Conservation (phyloP, 2,329 filamentous ascomycete genomes). For the Botryotinia convoluta region DNA sequence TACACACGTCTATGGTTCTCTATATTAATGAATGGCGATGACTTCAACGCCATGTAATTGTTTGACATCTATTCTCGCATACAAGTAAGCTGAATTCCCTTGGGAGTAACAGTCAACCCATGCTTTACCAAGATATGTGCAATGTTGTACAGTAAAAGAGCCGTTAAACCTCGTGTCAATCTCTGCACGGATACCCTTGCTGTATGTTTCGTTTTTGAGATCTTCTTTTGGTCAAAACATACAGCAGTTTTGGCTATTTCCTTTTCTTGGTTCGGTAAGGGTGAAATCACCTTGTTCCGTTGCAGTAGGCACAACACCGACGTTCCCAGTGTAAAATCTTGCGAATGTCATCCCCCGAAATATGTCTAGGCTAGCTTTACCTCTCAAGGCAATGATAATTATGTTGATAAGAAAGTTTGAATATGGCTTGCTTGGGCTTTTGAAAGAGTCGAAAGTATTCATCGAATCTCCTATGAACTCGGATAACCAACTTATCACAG, state of each 20-base stretch:
- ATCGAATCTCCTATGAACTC: neutral
- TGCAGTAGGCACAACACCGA: neutral
- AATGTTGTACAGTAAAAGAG: neutral
- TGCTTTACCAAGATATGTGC: neutral
- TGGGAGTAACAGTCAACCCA: neutral
- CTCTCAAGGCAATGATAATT: neutral
- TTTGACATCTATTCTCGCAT: no score
- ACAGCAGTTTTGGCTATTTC: no score
- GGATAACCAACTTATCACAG: accelerated
- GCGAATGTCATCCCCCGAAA: neutral
- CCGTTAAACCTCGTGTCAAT: accelerated
- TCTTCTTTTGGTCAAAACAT: neutral
- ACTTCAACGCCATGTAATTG: no score
- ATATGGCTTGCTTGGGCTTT: neutral
- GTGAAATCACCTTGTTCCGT: neutral
- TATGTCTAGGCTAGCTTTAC: neutral
- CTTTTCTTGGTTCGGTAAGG: neutral
- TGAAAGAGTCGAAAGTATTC: neutral
- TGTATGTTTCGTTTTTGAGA: no score
- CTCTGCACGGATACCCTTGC: neutral
- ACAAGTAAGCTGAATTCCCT: no score
- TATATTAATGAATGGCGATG: neutral
- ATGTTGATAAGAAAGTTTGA: neutral
- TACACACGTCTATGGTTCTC: neutral
- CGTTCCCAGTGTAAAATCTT: neutral